phyloP scores from a whole-genome alignment of 805 yeast species.

The Spathaspora passalidarum region DNA sequence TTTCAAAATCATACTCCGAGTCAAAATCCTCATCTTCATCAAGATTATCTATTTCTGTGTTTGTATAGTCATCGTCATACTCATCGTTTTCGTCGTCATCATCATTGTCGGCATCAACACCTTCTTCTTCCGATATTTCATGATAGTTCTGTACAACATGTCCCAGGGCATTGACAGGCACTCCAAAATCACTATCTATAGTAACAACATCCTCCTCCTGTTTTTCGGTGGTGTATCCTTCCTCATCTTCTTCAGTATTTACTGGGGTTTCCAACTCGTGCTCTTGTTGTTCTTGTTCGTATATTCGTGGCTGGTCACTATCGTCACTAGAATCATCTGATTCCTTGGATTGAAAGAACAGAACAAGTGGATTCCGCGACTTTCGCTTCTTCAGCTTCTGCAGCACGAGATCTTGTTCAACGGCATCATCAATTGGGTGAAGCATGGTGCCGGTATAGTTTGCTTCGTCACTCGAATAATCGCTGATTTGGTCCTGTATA shows the following conservation, averaged over 20 bases:
- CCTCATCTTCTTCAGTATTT: background rate
- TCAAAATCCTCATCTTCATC: conserved; percentile 24
- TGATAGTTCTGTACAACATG: conserved; percentile 14
- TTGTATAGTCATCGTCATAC: conserved; percentile 17
- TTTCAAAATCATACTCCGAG: conserved; percentile 24
- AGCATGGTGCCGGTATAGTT: background rate
- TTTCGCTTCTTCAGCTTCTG: conserved; percentile 3
- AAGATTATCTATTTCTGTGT: too few species aligned
- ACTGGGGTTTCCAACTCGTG: background rate
- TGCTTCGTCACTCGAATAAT: background rate
- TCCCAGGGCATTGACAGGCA: conserved; percentile 21
- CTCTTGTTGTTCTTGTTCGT: background rate
- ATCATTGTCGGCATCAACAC: conserved; percentile 2
- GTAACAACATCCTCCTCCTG: conserved; percentile 19
- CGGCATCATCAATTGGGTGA: background rate
- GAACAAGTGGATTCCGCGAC: conserved; percentile 10
- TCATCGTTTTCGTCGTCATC: conserved; percentile 7
- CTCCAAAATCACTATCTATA: conserved; percentile 31
- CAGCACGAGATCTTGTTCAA: background rate
- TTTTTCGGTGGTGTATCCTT: background rate
- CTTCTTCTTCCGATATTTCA: conserved; percentile 4
- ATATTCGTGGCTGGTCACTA: conserved; percentile 1
- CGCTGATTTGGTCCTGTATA: background rate
- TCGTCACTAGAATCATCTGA: conserved; percentile 8
- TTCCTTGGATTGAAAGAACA: conserved; percentile 11